Conservation (phyloP, 1,139 yeast genomes). For the Blastobotrys illinoisensis region DNA sequence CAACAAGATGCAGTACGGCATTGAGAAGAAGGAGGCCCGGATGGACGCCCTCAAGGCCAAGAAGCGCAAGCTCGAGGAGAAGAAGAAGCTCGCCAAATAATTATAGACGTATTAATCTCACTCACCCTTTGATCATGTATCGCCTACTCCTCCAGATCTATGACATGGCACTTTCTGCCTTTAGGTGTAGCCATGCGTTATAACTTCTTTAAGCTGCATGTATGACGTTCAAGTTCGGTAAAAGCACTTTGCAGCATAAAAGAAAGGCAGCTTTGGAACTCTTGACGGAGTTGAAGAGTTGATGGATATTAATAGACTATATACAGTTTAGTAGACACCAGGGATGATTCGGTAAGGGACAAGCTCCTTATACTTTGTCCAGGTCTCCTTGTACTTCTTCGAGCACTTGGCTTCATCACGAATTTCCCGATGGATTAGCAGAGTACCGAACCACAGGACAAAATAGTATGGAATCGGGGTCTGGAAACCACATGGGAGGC, state of each 20-base stretch:
- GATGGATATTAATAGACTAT: too few relatives aligned
- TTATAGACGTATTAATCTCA: not conserved
- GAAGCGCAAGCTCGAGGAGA: slow-evolving; percentile 69
- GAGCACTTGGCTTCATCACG: slow-evolving; percentile 92
- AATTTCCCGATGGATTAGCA: slow-evolving; percentile 79
- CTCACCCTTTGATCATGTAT: not conserved
- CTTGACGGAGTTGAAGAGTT: too few relatives aligned
- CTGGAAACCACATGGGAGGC: slow-evolving; percentile 78
- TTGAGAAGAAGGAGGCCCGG: slow-evolving; percentile 77
- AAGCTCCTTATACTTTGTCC: slow-evolving; percentile 71
- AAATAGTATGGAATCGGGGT: slow-evolving; percentile 86
- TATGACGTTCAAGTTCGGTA: too few relatives aligned
- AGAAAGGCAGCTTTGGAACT: too few relatives aligned
- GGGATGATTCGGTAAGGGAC: slow-evolving; percentile 94
- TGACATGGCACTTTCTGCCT: too few relatives aligned
- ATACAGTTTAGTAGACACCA: slow-evolving; percentile 53
- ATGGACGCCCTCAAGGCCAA: slow-evolving; percentile 69
- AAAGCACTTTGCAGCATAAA: too few relatives aligned
- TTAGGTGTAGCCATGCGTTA: too few relatives aligned
- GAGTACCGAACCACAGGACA: slow-evolving; percentile 71
- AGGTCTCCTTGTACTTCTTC: slow-evolving; percentile 74
- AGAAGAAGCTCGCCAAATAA: slow-evolving; percentile 44
- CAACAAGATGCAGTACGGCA: slow-evolving; percentile 92
- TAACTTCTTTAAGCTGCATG: too few relatives aligned
- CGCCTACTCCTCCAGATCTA: too few relatives aligned